phyloP scores from a whole-genome alignment of 2,329 filamentous ascomycete genomes.

The Paraphoma chrysanthemicola region DNA sequence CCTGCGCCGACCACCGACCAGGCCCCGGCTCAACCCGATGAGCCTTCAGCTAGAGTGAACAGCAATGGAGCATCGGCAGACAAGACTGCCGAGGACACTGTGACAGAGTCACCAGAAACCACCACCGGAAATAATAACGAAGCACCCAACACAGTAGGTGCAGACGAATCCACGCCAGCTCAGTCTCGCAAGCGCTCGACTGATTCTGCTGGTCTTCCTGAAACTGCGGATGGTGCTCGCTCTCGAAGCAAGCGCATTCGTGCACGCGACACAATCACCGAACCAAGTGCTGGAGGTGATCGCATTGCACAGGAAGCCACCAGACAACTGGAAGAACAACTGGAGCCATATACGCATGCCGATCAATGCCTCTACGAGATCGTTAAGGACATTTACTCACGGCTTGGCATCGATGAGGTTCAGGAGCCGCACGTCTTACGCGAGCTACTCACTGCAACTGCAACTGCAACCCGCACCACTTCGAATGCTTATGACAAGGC shows the following conservation, averaged over 20 bases:
- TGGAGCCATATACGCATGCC: conserved; percentile 60
- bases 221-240: conserved; percentile 63
- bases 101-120: conserved; percentile 28
- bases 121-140: conserved; percentile 19
- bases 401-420: conserved; percentile 56
- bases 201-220: conserved; percentile 65
- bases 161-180: conserved; percentile 44
- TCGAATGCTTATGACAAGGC: conserved; percentile 38
- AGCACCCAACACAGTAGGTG: conserved; percentile 16
- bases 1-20: conserved; percentile 5
- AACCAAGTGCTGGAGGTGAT: conserved; percentile 53
- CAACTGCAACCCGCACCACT: conserved; percentile 12
- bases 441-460: conserved; percentile 26
- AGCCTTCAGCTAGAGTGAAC: not conserved
- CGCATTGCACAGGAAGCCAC: conserved; percentile 59
- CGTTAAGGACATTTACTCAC: conserved; percentile 59
- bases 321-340: conserved; percentile 62
- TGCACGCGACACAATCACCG: conserved; percentile 63
- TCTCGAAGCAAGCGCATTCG: conserved; percentile 67
- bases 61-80: not conserved
- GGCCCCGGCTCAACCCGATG: conserved; percentile 6
- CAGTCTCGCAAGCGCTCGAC: conserved; percentile 66
- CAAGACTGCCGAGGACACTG: conserved; percentile 21
- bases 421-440: conserved; percentile 51
- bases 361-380: conserved; percentile 66